Evolutionary conservation across 768 basidiomycete species (phyloP), one percentile per base, ranked within the genome.

Genomic region (Pleurotus eryngii): DNA sequence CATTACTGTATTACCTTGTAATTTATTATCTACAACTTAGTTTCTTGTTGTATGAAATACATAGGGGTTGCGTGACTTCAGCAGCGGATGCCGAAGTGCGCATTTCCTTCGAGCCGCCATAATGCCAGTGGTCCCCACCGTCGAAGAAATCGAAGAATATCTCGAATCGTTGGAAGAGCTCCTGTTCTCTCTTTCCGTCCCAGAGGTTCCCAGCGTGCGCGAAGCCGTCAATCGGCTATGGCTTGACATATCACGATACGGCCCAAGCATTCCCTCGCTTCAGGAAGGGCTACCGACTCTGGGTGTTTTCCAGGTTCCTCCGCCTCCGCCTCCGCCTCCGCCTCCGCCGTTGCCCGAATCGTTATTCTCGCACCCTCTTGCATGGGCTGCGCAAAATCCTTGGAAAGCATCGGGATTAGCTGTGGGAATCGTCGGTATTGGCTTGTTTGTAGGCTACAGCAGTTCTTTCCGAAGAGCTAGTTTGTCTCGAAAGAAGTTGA

Each of bases 191-290:
- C 64, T 87, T 20, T 72, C 80, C 43, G 80, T 83, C 0, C 76
- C 82, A 27, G 82, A 83, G 63, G 72, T 90, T 46, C 83, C 85
- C 40, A 82, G 78, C 61, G 73, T 90, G 47, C 81, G 82, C 57
- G 86, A 90, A 59, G 79, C 83, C 27, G 70, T 86, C 18, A 80
- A 88, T 61, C 80, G 84, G 22, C 75, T 92, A 56, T 92, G 89
- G 87, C 70, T 82, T 20, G 91, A 94, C 65, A 82, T 94, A 59
- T 80, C 88, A 47, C 85, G 92, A 57, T 92, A 89, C 68, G 90
- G 92, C 20, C 90, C 88, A 15, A 79, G 81, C 46, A 77, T 91
- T 62, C 78, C 81, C 17, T 68, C 76, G 17, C 76, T 82, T 58
- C 77, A 76, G 39, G 78, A 79, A 11, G 71, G 80, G 55, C 72